Evolutionary conservation across 2,329 filamentous ascomycete genomes (phyloP).

Genomic region (Alternaria sp.): DNA sequence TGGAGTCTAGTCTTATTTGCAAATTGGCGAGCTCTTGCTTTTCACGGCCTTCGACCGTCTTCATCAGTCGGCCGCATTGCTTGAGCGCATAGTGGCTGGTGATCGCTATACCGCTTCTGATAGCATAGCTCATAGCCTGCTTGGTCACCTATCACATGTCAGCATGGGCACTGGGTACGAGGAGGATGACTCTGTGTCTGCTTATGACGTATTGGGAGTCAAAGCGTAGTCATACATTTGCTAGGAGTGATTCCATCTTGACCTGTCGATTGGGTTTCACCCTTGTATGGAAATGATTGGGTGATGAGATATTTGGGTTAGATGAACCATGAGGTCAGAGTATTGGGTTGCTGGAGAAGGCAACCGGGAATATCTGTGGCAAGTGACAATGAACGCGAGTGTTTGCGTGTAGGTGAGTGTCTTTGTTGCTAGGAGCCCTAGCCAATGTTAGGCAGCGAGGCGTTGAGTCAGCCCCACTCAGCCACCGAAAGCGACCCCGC

Average conservation of each 20-base stretch:
- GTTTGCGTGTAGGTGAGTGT: slow-evolving; percentile 22
- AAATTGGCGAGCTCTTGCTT: slow-evolving; percentile 75
- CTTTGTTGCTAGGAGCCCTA: slow-evolving; percentile 23
- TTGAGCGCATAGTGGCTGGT: slow-evolving; percentile 86
- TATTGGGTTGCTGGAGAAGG: background rate
- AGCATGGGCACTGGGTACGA: background rate
- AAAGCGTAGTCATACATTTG: slow-evolving; percentile 58
- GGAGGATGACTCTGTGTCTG: background rate
- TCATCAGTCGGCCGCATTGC: slow-evolving; percentile 80
- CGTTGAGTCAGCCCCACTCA: slow-evolving; percentile 28
- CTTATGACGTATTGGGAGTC: slow-evolving; percentile 9
- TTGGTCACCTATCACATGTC: slow-evolving; percentile 65
- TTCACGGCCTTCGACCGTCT: slow-evolving; percentile 72
- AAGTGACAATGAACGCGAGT: background rate
- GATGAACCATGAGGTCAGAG: slow-evolving; percentile 9
- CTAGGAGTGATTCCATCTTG: slow-evolving; percentile 75
- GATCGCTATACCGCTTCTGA: slow-evolving; percentile 81
- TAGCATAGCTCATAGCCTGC: slow-evolving; percentile 92
- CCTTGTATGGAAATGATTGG: slow-evolving; percentile 2
- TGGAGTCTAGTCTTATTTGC: slow-evolving; percentile 79
- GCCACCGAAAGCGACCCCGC: slow-evolving; percentile 28
- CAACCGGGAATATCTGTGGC: background rate
- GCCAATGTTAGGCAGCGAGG: slow-evolving; percentile 37
- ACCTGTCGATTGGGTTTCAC: slow-evolving; percentile 10
- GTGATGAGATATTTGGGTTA: background rate